Base-by-base conservation (phyloP, 1,139 yeast genomes). In the Kluyveromyces marxianus region DNA sequence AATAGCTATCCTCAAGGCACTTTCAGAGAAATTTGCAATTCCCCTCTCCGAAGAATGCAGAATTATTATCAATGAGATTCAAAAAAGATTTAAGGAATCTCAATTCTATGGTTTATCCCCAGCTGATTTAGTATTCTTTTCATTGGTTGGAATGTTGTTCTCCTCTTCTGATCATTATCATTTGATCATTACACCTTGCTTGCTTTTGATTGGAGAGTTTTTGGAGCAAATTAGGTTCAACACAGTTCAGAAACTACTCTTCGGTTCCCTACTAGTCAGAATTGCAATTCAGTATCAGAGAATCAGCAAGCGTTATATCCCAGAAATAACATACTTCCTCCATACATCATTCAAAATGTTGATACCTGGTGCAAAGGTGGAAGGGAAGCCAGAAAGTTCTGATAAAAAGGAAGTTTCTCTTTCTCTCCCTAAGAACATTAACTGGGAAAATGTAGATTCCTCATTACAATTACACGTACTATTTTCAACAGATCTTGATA, bases 111-210 rank as follows among this genome's bases (percentile, higher is more conserved):
- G 52, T 2, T 43, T 64, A n/a, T 43, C 50, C 3, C 52, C 51
- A 24, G 50, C 58, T 28, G 95, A 89, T 60, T 66, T 89, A 49
- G 68, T 86, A 4, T 76, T 83, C 50, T 86, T 83, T 58, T 73
- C 80, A 0, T 59, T 88, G 25, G 72, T 89, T 50, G 97, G 97
- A 7, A 70, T 75, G 47, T 62, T 90, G 7, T 94, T 85, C 60
- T 89, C 98, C 1, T 87, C 97, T 1, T 92, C 98, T 0, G 99
- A 94, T 70, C 94, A 89, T 60, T 92, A 87, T 65, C 97, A 94
- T 70, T 73, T 88, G 52, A 83, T 92, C 21, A 90, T 83, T 3
- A 89, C 97, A 0, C 96, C 97, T 2, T 76, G 94, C 2, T 69
- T 79, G 35, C 75, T 92, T 36, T 65, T 88, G 39, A 79, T 89